These are phyloP conservation scores for Iberis pinnata DNA, from an alignment of 345 rosid genomes.

Conservation along the genomic window DNA sequence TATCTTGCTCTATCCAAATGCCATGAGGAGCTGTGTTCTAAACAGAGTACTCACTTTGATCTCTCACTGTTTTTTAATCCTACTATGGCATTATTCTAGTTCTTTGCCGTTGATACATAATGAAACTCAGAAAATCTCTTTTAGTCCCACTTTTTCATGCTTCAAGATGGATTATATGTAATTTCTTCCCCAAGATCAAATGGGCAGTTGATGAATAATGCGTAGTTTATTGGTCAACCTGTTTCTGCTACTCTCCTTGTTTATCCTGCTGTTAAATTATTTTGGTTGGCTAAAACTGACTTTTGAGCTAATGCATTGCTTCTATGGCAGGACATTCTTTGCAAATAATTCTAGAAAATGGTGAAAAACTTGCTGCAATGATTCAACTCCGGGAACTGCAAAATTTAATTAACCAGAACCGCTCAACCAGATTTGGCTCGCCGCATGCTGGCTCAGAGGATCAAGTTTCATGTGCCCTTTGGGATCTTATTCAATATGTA, in stretches of 20 bases:
- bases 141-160: background rate
- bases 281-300: constrained; percentile 10
- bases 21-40: constrained; percentile 85
- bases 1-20: constrained; percentile 96
- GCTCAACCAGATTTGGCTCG: constrained; percentile 39
- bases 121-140: background rate
- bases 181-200: constrained; percentile 1
- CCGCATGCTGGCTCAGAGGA: constrained; percentile 37
- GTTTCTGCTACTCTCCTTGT: background rate
- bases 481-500: constrained; percentile 89
- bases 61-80: constrained; percentile 8
- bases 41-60: constrained; percentile 48
- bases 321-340: constrained; percentile 58
- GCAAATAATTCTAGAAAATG: constrained; percentile 77
- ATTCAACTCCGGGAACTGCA: constrained; percentile 82
- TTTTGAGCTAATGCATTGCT: constrained; percentile 10
- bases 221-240: background rate
- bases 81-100: constrained; percentile 2
- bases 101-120: background rate
- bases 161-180: background rate
- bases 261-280: background rate
- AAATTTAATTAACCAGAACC: constrained; percentile 53
- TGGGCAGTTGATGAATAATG: background rate
- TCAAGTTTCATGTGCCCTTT: constrained; percentile 63
- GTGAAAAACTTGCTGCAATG: constrained; percentile 92